Evolutionary conservation across 208 protist species (phyloP), one percentile per base, ranked within the genome.

Genomic region (Trypanosoma conorhini): DNA sequence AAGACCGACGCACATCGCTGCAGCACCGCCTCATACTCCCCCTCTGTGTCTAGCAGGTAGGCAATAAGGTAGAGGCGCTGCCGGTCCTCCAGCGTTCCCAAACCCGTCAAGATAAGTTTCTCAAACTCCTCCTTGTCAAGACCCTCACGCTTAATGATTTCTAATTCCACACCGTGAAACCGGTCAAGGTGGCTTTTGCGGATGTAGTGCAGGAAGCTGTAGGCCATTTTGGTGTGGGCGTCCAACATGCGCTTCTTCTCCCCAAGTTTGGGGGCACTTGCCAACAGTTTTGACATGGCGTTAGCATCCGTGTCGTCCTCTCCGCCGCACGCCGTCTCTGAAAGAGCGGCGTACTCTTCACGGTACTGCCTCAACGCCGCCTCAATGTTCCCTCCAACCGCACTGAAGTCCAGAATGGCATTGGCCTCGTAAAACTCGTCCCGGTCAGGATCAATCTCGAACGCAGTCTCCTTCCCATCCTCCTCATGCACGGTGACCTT

Each of bases 221-320:
- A 88, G 31, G 88, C 83, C 30, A 94, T 76, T 68, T 90, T 92
- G 24, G 86, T 93, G 79, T 97, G 92, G 7, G 88, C 83, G 78
- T 93, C 89, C 13, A 95, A 74, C 76, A 72, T 86, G 24, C 90
- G 84, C 80, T 97, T 95, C 61, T 82, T 74, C 81, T 97, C 92
- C 48, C 81, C 83, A 61, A 94, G 75, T 46, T 79, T 79, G 13
- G 92, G 88, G 30, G 92, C 92, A 54, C 72, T 88, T 40, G 87
- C 87, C 22, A 97, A 73, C 22, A 94, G 67, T 65, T 81, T 79
- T 38, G 89, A 93, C 87, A 97, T 87, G 50, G 85, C 72, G 59
- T 83, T 79, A 7, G 88, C 80, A 50, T 89, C 88, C 4, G 74
- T 70, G 26, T 76, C 79, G 65, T 79, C 80, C 33, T 74, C 85